A percentile compares a stretch with the other conserved stretches of the same genome.
Evolutionary conservation across 2,329 filamentous ascomycete genomes (phyloP).

Genomic region (Colletotrichum scovillei): DNA sequence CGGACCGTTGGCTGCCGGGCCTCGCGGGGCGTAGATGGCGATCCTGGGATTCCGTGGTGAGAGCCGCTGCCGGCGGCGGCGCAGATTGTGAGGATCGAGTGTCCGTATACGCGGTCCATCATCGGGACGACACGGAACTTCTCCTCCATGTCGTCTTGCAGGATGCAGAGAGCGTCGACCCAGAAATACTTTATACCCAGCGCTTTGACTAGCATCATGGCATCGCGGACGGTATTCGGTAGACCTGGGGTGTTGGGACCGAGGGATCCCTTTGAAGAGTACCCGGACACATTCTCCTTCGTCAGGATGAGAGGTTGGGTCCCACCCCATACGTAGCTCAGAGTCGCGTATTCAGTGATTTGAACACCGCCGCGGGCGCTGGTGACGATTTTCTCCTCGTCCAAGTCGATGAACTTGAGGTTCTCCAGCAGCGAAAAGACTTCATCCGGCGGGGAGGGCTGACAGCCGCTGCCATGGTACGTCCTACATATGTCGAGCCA

Average conservation of each 20-base stretch:
- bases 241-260: background rate
- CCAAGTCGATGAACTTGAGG: constrained; percentile 6
- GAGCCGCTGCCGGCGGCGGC: too few species aligned
- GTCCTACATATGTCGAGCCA: background rate
- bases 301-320: background rate
- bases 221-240: background rate
- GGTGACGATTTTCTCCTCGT: background rate
- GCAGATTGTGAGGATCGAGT: too few species aligned
- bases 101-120: too few species aligned
- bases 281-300: background rate
- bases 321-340: background rate
- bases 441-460: background rate
- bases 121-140: too few species aligned
- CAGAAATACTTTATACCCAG: background rate
- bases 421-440: background rate
- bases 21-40: too few species aligned
- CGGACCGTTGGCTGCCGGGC: too few species aligned
- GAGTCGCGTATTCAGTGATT: background rate
- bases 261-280: background rate
- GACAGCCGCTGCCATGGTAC: background rate
- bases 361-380: background rate
- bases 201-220: background rate
- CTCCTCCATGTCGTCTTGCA: background rate
- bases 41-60: too few species aligned
- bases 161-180: background rate